Evolutionary conservation across 176 grass and related monocot species (phyloP).

Genomic region (Urochloa ruziziensis): DNA sequence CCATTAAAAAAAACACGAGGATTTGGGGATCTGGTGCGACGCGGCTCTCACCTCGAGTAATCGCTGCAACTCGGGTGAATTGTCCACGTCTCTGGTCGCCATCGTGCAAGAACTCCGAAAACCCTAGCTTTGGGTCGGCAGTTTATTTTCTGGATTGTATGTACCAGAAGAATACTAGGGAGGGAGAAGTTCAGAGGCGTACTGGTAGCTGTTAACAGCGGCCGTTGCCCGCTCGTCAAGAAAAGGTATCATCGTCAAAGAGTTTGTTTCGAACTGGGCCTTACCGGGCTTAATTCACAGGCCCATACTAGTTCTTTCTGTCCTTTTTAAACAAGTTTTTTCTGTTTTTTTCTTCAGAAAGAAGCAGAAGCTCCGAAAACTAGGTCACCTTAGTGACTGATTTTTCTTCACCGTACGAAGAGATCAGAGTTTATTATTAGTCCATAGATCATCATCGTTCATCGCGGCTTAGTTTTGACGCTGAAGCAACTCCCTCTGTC

Average conservation of each 20-base stretch:
- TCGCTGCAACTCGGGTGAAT: slow-evolving; percentile 38
- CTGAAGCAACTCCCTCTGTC: neutral
- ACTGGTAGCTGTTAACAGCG: neutral
- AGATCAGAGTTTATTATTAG: neutral
- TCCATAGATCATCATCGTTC: neutral
- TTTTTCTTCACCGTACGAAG: neutral
- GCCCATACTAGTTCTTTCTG: neutral
- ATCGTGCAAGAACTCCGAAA: neutral
- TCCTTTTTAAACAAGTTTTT: too few species aligned
- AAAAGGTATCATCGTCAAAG: neutral
- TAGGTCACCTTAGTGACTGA: too few species aligned
- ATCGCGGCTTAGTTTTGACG: neutral
- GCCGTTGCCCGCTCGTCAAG: neutral
- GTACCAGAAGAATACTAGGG: neutral
- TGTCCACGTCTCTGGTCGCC: slow-evolving; percentile 17
- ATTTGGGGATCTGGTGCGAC: neutral
- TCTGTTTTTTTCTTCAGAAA: neutral
- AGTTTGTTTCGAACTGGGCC: neutral
- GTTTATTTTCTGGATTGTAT: neutral
- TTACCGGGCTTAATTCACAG: neutral
- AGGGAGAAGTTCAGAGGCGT: neutral
- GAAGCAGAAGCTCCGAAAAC: neutral
- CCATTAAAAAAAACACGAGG: neutral
- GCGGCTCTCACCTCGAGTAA: slow-evolving; percentile 40
- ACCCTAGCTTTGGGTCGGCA: neutral